phyloP scores from a whole-genome alignment of 2,329 filamentous ascomycete genomes.

The Pseudogymnoascus sp. region DNA sequence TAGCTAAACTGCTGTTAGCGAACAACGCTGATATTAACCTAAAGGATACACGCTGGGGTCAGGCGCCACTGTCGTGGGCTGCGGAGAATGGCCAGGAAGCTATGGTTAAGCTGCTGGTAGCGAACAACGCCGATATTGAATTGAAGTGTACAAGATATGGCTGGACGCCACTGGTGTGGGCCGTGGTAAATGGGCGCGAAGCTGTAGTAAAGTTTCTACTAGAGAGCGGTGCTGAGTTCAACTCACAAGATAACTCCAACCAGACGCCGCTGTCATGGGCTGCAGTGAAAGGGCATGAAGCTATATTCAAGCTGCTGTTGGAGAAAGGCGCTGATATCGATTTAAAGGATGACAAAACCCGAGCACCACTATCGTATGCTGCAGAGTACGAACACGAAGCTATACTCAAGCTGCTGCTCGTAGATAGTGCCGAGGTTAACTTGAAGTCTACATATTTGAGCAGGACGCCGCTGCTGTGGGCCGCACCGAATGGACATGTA shows the following conservation, averaged over 20 bases:
- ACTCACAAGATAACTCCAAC: background rate
- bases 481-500: background rate
- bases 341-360: constrained; percentile 15
- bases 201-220: background rate
- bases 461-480: background rate
- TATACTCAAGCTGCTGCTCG: constrained; percentile 25
- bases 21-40: background rate
- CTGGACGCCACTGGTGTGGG: background rate
- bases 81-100: background rate
- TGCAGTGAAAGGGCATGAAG: constrained; percentile 11
- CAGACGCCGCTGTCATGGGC: background rate
- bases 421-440: background rate
- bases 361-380: constrained; percentile 25
- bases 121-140: background rate
- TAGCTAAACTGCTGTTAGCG: constrained; percentile 14
- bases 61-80: background rate
- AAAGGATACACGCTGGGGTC: background rate
- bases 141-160: background rate
- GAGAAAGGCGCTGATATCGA: constrained; percentile 8
- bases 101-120: background rate
- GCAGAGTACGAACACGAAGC: constrained; percentile 20
- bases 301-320: constrained; percentile 18
- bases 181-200: background rate
- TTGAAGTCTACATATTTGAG: background rate
- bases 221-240: background rate